Base-by-base conservation (phyloP, 2,329 filamentous ascomycete species). In the Ophiostoma novo-ulmi region DNA sequence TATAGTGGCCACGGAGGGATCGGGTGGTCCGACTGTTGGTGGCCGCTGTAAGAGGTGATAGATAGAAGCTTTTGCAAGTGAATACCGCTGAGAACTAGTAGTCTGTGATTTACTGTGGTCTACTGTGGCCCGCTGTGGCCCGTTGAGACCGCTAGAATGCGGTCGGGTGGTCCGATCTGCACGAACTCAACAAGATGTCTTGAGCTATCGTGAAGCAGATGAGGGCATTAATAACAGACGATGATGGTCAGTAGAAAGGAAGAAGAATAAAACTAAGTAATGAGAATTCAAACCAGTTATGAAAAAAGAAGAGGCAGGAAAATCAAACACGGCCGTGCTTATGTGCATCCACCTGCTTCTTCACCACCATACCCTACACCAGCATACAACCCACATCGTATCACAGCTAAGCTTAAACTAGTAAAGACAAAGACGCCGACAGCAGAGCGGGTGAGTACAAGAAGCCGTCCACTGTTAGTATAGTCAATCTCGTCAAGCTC, bases 141-240 rank as follows among this genome's bases (percentile, higher is more conserved):
- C 52, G 52, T 26, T 58, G 52, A 58, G 22, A 58, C 52, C 52
- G 52, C 52, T 58, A 58, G 22, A 58, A 11, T 26, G 52, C 52
- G 8, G 31, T 64, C 58, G 58, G 58, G 58, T 64, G 58, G 58
- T 36, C 58, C 58, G 58, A 64, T 64, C 52, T 26, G n/a, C 52
- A 58, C n/a, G 52, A 26, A 22, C 22, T n/a, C 44, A 48, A 48
- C 44, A 48, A 39, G 44, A 20, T 48, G 44, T 7, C 44, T 48
- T 2, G 17, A n/a, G 44, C 44, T 8, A 6, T 6, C 38, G 11
- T 48, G 44, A 48, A 39, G 38, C 38, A 17, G 44, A 48, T 48
- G 44, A 48, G 44, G 44, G 44, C 17, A 8, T 44, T 8, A 48
- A n/a, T 48, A 48, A 13, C 41, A 48, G 7, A 48, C 44, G 7